A percentile compares a stretch with the other conserved stretches of the same genome.
These are phyloP conservation scores for Cruciata laevipes DNA, from an alignment of 257 asterid species.

Conservation along the genomic window DNA sequence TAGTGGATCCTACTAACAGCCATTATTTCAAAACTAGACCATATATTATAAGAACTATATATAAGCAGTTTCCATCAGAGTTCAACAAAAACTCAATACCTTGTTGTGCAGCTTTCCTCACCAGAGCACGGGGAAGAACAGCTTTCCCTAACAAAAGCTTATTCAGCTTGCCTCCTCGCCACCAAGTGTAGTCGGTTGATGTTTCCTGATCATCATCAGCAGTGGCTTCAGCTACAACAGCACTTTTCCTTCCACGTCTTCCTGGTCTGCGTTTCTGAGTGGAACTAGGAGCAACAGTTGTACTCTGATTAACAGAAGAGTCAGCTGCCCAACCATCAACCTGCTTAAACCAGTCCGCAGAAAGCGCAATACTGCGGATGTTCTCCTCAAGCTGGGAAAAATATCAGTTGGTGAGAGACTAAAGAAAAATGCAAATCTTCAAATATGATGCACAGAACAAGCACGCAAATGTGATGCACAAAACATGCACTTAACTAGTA, in stretches of 20 bases:
- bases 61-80: neutral
- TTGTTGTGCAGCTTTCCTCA: slow-evolving; percentile 57
- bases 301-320: slow-evolving; percentile 38
- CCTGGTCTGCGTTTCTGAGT: slow-evolving; percentile 71
- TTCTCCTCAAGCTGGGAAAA: slow-evolving; percentile 66
- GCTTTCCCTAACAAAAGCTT: slow-evolving; percentile 51
- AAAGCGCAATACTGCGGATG: slow-evolving; percentile 55
- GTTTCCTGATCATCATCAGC: slow-evolving; percentile 36
- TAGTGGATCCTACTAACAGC: slow-evolving; percentile 10
- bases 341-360: slow-evolving; percentile 69
- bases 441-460: too few relatives aligned
- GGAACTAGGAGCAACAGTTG: slow-evolving; percentile 45
- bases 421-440: neutral
- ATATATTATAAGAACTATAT: slow-evolving; percentile 1
- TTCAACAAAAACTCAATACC: slow-evolving; percentile 36
- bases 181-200: slow-evolving; percentile 53
- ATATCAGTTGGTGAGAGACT: neutral
- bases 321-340: slow-evolving; percentile 48
- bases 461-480: neutral
- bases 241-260: slow-evolving; percentile 61
- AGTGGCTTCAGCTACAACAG: slow-evolving; percentile 34
- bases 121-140: slow-evolving; percentile 41
- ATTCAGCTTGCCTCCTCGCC: slow-evolving; percentile 61
- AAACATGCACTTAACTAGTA: neutral
- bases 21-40: neutral